Evolutionary conservation across 1,284 basidiomycete species (phyloP), one percentile per base, ranked within the genome.

Genomic region (Ustilago nuda): DNA sequence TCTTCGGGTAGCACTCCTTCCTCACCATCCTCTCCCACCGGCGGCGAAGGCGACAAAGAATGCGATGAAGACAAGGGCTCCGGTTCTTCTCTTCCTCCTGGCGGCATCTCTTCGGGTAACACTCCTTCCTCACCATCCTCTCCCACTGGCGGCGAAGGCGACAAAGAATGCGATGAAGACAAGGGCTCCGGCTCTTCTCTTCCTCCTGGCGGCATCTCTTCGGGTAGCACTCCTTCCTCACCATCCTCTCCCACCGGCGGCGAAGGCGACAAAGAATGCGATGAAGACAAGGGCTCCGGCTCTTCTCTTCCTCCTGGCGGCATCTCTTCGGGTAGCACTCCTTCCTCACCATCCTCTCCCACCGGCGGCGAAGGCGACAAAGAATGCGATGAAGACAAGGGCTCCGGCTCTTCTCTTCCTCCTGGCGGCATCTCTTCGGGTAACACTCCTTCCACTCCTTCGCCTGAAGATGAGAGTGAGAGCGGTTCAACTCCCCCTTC

Each of bases 311-410:
- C 19, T 19, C 19, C 19, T 19, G 19, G 19, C 19, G 57, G 53
- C 33, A 51, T 37, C 23, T 45, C 63, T 57, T 66, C 63, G 6
- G 52, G 64, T 32, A 32, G 33, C 57, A 41, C 17, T n/a, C 30
- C 58, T 9, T 19, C 19, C 19, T 19, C 19, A 19, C 19, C 19
- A 19, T 19, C 19, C 19, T 19, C 19, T 19, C 19, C 19, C 19
- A 19, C 19, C 1, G 19, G 19, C 19, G 19, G 19, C 19, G 19
- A 19, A 19, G 19, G 19, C 19, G 19, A 19, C 19, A 19, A 19
- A 19, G 19, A 19, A 19, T 19, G 19, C 19, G 19, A 19, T 19
- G 19, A 19, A 19, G 19, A 19, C 19, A 19, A 19, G 19, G 19
- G 19, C 19, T 19, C 19, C 19, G 19, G 19, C 1, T 19, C 19